Evolutionary conservation across 345 rosid genomes (phyloP), one percentile per base, ranked within the genome.

Genomic region (Arabidopsis thaliana): DNA sequence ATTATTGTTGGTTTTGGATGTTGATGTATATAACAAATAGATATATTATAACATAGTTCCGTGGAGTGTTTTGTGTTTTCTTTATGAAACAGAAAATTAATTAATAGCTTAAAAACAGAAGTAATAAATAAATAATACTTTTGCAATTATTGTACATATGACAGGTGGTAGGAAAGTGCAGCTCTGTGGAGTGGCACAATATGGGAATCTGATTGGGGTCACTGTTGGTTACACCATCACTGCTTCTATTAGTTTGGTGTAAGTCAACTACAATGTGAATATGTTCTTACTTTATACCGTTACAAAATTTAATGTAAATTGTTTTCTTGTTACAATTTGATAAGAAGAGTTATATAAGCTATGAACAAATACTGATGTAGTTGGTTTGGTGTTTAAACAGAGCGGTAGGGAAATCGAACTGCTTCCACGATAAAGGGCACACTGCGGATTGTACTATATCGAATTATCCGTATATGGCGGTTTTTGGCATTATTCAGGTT

Each of bases 231-330:
- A 91, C 82, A 94, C 96, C 14, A 94, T 94, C 81, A 91, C 98
- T 59, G 91, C 96, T 20, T 88, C 98, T n/a, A 90, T 91, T 24
- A 94, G 98, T 78, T 88, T 94, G 86, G 97, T 89, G 98, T 94
- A 83, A 91, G 98, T 78, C 62, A 71, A 71, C 56, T 60, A 40
- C 62, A 58, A 34, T 49, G 46, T 74, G 32, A 66, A 42, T 3
- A 64, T 73, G 50, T 66, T 14, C 37, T 76, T 45, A 60, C 36
- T 76, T 63, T 62, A 6, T 59, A 51, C 32, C 41, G 40, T 60
- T 52, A 67, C 48, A 9, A 66, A 30, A 53, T 53, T 12, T 30
- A 67, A 34, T 6, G 41, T 63, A 12, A 6, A 28, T 28, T 16
- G 20, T 22, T 59, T 37, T 37, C 7, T 6, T 51, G 1, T 28